Percentiles rank a stretch among this genome's conserved stretches.
These are phyloP conservation scores for Penicillium desertorum DNA, from an alignment of 495 filamentous ascomycete genomes.

Conservation along the genomic window DNA sequence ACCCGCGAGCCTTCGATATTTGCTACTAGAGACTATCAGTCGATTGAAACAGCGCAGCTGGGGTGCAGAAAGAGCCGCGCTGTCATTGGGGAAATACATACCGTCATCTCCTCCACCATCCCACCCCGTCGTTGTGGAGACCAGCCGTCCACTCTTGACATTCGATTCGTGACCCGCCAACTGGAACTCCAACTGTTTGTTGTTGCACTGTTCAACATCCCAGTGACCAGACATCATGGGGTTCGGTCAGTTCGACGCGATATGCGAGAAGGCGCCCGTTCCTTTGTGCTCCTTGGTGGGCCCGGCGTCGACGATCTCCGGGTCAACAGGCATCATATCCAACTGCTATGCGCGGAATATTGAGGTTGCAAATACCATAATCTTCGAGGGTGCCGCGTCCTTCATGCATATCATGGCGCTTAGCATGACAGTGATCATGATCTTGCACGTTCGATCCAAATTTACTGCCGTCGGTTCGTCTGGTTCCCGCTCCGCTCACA, in stretches of 20 bases:
- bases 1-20: neutral
- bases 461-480: slow-evolving; percentile 96
- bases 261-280: slow-evolving; percentile 82
- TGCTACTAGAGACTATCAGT: neutral
- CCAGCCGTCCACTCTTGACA: slow-evolving; percentile 12
- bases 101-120: slow-evolving; percentile 27
- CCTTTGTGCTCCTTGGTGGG: slow-evolving; percentile 88
- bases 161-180: slow-evolving; percentile 28
- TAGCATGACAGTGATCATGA: slow-evolving; percentile 93
- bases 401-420: slow-evolving; percentile 93
- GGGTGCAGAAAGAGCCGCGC: slow-evolving; percentile 11
- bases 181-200: slow-evolving; percentile 21
- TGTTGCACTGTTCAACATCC: slow-evolving; percentile 17
- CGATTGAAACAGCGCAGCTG: slow-evolving; percentile 3
- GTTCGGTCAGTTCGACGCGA: slow-evolving; percentile 83
- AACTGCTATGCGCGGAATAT: slow-evolving; percentile 94
- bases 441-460: slow-evolving; percentile 92
- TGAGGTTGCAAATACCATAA: slow-evolving; percentile 95
- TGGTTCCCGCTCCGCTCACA: neutral
- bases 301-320: slow-evolving; percentile 59
- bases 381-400: slow-evolving; percentile 89
- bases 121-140: slow-evolving; percentile 36
- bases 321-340: slow-evolving; percentile 75
- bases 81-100: slow-evolving; percentile 8
- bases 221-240: slow-evolving; percentile 58